Conservation (phyloP, 2,329 filamentous ascomycete species). For the Beauveria sp. region DNA sequence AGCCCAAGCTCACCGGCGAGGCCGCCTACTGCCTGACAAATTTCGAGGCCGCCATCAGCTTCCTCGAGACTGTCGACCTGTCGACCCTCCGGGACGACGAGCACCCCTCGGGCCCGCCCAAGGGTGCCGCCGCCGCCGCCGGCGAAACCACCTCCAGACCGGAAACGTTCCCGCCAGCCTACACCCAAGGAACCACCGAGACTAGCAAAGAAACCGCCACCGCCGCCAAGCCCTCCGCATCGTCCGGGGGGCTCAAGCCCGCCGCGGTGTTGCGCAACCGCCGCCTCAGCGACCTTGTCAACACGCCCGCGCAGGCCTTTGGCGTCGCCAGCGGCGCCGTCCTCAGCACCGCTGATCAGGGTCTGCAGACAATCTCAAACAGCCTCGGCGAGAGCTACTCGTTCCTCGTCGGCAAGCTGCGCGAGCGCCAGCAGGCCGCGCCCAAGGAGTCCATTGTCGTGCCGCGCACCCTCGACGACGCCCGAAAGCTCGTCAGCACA, state of each 20-base stretch:
- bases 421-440: conserved; percentile 49
- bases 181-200: conserved; percentile 36
- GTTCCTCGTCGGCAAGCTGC: conserved; percentile 81
- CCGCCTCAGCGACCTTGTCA: conserved; percentile 77
- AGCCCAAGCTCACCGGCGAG: conserved; percentile 82
- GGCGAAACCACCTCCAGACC: conserved; percentile 34
- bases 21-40: conserved; percentile 95
- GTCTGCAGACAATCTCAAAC: conserved; percentile 84
- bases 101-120: conserved; percentile 57
- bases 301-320: conserved; percentile 73
- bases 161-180: conserved; percentile 52
- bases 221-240: conserved; percentile 28
- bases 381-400: conserved; percentile 90
- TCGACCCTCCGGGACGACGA: conserved; percentile 81
- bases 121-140: conserved; percentile 38
- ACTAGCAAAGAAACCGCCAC: conserved; percentile 24
- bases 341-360: conserved; percentile 81
- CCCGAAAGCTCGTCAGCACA: conserved; percentile 76
- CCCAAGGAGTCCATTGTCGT: conserved; percentile 46
- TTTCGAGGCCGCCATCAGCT: conserved; percentile 87
- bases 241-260: conserved; percentile 36
- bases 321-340: conserved; percentile 78
- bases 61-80: conserved; percentile 90
- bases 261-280: conserved; percentile 55
- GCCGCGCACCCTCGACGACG: conserved; percentile 89